phyloP scores from a whole-genome alignment of 306 rosid genomes.

The Corylus americana region DNA sequence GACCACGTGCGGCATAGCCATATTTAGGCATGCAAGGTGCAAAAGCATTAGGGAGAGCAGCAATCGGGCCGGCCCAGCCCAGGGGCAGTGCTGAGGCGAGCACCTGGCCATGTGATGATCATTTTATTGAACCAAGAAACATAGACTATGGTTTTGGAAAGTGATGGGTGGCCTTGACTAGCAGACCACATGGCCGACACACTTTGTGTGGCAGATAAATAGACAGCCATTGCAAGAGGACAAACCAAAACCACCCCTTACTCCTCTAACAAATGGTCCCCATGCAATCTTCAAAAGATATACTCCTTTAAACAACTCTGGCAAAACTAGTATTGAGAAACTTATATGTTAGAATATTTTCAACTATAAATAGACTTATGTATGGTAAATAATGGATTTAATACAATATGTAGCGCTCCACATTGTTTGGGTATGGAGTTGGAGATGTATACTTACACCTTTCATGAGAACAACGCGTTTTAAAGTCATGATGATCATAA shows the following conservation, averaged over 20 bases:
- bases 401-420: no score
- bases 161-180: constrained; percentile 27
- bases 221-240: constrained; percentile 22
- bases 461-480: no score
- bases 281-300: constrained; percentile 53
- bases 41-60: neutral
- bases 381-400: no score
- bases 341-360: no score
- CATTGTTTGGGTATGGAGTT: no score
- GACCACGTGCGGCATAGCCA: constrained; percentile 26
- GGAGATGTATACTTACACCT: no score
- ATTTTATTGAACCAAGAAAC: constrained; percentile 27
- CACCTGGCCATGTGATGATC: constrained; percentile 42
- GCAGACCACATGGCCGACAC: constrained; percentile 68
- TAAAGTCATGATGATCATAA: no score
- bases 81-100: constrained; percentile 13
- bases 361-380: no score
- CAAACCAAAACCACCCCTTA: constrained; percentile 14
- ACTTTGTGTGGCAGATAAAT: constrained; percentile 38
- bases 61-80: neutral
- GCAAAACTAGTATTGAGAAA: no score
- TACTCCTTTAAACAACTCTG: neutral
- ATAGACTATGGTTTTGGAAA: constrained; percentile 27
- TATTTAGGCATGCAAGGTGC: neutral
- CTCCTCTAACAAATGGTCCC: constrained; percentile 40